Percentiles rank a stretch among this genome's conserved stretches.
Evolutionary conservation across 495 filamentous ascomycete species (phyloP).

Genomic region (Penicillium cataractarum): DNA sequence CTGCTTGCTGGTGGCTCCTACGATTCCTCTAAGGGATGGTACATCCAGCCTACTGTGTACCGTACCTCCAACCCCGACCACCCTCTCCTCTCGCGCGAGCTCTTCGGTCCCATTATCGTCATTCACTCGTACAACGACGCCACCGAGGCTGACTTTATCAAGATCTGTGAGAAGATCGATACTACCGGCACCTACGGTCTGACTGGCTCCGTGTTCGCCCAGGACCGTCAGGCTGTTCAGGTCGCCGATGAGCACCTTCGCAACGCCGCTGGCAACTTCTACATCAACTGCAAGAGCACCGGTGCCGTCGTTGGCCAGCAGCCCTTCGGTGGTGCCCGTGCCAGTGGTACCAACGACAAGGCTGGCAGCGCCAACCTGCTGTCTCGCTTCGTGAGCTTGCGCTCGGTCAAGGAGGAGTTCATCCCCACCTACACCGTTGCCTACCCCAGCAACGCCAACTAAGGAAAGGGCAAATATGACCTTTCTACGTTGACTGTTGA

Average conservation of each 20-base stretch:
- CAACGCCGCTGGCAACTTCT: slow-evolving; percentile 85
- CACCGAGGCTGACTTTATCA: slow-evolving; percentile 50
- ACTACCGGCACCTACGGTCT: slow-evolving; percentile 73
- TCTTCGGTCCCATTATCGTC: slow-evolving; percentile 66
- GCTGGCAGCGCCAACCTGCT: slow-evolving; percentile 78
- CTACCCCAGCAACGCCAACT: slow-evolving; percentile 76
- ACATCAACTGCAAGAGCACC: slow-evolving; percentile 92
- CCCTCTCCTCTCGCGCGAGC: slow-evolving; percentile 62
- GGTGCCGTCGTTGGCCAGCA: slow-evolving; percentile 93
- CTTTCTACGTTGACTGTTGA: slow-evolving; percentile 5
- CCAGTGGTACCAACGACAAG: slow-evolving; percentile 92
- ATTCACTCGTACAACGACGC: slow-evolving; percentile 63
- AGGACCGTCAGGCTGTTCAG: slow-evolving; percentile 67
- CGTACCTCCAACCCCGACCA: slow-evolving; percentile 65
- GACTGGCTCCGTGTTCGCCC: slow-evolving; percentile 78
- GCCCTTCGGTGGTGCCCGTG: slow-evolving; percentile 84
- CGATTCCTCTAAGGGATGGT: slow-evolving; percentile 64
- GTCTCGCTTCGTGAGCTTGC: slow-evolving; percentile 76
- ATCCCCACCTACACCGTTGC: slow-evolving; percentile 64
- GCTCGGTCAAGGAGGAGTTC: slow-evolving; percentile 93
- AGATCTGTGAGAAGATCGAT: slow-evolving; percentile 63
- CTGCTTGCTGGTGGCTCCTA: slow-evolving; percentile 62
- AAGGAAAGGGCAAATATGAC: slow-evolving; percentile 1
- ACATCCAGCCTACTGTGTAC: slow-evolving; percentile 71
- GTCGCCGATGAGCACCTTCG: slow-evolving; percentile 73